Evolutionary conservation across 2,329 filamentous ascomycete species (phyloP), one percentile per base, ranked within the genome.

Genomic region (Akanthomyces uredinophilus): DNA sequence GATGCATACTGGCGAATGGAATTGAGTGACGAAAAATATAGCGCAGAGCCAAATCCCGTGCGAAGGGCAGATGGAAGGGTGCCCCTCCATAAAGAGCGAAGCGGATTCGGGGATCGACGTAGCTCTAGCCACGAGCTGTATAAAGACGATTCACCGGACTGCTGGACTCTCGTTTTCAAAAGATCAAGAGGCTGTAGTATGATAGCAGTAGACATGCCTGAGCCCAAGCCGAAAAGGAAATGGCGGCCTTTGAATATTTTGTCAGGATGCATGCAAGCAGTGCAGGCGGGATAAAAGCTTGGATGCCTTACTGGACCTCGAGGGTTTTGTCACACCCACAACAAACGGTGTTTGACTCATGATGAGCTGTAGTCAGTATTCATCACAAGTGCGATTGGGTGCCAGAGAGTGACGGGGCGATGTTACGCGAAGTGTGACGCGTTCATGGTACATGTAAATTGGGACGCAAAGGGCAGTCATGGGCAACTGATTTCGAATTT

Each of bases 161-260:
- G 95, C 73, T 99, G 95, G 46, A 98, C 88, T 52, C 95, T 89
- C 35, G 95, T 99, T 77, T 99, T 99, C 73, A 99, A 87, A 4
- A 99, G 87, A 77, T 99, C 95, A 70, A 95, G 90, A 29, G 95
- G 95, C 75, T 99, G 95, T 18, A 99, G 85, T 61, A 98, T 87
- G 64, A 96, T 87, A 61, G 95, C 93, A 58, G 92, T 95, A 66
- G 91, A 85, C 56, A 96, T 83, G 69, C 95, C 95, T 8, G 93
- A 97, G 70, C 86, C 86, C 61, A 98, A 85, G 65, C 95, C 95
- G 66, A 93, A 94, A 67, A 88, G 77, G 75, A 98, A 96, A 78
- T 98, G 95, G 74, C 91, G 92, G 67, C 85, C 87, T 90, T 69
- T 65, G 49, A 43, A 56, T 27, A 20, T 27, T 22, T 22, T 37